Base-by-base conservation (phyloP, 768 basidiomycete species). In the Tulasnella sp. region DNA sequence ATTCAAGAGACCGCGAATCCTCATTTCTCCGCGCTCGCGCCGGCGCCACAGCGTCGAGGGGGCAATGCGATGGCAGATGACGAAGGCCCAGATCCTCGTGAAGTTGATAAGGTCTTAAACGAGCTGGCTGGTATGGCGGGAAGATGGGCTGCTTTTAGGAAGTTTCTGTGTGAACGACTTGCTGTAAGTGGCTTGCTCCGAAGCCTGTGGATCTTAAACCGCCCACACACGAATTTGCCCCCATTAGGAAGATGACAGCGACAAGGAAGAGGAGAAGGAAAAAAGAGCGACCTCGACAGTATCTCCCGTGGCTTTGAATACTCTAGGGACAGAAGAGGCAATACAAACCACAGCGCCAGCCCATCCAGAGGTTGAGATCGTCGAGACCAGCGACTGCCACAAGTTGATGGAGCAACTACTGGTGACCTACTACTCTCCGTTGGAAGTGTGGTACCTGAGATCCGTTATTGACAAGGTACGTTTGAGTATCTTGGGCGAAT, bases 391-490 rank as follows among this genome's bases (percentile, higher is more conserved):
- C 11, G 69, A 67, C 3, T 73, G 72, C 62, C 69, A 69, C 44
- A 58, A 64, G 41, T 65, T 82, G 15, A 85, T 97, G 58, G 79
- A 86, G 41, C 76, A 80, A 51, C 71, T 94, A 29, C 75, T 92
- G 10, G 71, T 70, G 8, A 78, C 78, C 9, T 95, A 88, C 66
- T 98, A 97, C 67, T 77, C 84, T 30, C 92, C 94, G 3, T 74
- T 98, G 58, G 96, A 99, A 68, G 72, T 85, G 3, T 98, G 94
- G 94, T 98, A 95, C 71, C 79, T 84, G 9, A 81, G 87, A 13
- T 82, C 80, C 17, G 85, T 83, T 63, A 84, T 96, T 50, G 90
- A 95, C 68, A 96, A 94, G 77, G 94, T 88, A 61, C 21, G 73
- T 38, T 38, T 15, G 23, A 8, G 3, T 4, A 7, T 23, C 21